Evolutionary conservation across 1,284 basidiomycete species (phyloP).

Genomic region (Fomitopsis pinicola): DNA sequence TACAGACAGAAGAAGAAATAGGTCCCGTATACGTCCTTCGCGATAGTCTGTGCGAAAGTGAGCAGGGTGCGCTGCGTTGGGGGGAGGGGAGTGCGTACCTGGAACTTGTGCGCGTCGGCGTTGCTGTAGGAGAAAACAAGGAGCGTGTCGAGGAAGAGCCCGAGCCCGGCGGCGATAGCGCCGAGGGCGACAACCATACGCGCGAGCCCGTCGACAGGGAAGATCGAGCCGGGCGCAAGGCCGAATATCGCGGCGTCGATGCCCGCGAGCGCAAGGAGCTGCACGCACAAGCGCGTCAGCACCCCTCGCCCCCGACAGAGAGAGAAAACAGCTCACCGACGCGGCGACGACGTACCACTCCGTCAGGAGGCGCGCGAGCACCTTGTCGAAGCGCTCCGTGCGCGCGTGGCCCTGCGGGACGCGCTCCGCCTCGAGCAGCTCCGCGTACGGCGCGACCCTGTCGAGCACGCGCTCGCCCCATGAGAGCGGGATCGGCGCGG

Average conservation of each 20-base stretch:
- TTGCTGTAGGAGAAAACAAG: conserved; percentile 54
- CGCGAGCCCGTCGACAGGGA: conserved; percentile 41
- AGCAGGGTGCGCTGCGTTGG: background rate
- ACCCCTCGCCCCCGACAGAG: background rate
- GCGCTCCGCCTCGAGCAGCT: background rate
- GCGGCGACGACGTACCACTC: conserved; percentile 34
- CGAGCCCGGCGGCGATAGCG: conserved; percentile 55
- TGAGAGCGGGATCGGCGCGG: conserved; percentile 19
- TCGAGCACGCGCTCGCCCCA: conserved; percentile 39
- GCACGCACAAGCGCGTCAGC: background rate
- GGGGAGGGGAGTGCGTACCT: conserved; percentile 31
- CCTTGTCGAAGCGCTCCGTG: conserved; percentile 36
- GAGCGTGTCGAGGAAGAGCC: conserved; percentile 56
- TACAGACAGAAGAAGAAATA: conserved; percentile 66
- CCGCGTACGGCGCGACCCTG: background rate
- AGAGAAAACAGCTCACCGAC: conserved; percentile 18
- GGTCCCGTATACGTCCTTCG: conserved; percentile 51
- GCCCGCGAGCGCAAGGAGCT: conserved; percentile 24
- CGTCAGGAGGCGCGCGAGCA: conserved; percentile 29
- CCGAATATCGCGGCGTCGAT: conserved; percentile 48
- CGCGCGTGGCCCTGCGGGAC: background rate
- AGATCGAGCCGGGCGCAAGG: conserved; percentile 46
- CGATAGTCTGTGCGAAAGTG: conserved; percentile 35
- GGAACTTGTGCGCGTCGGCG: conserved; percentile 44
- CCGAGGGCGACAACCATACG: conserved; percentile 48